phyloP scores from a whole-genome alignment of 768 basidiomycete species.

The Fibroporia radiculosa region DNA sequence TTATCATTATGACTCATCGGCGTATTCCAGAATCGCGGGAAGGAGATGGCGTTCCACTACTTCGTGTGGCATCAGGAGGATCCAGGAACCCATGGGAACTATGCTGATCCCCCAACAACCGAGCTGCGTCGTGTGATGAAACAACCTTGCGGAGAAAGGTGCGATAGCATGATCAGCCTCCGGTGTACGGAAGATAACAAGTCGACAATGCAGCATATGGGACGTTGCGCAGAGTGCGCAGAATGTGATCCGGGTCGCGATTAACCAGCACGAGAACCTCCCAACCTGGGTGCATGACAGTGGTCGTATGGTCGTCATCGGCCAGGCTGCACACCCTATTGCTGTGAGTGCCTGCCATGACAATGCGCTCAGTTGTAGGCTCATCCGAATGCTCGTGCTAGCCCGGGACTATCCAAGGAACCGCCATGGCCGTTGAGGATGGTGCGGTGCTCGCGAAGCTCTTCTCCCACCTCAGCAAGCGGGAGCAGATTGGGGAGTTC shows the following conservation, averaged over 20 bases:
- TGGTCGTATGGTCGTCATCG: conserved; percentile 24
- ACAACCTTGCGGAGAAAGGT: not conserved
- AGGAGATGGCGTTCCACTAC: conserved; percentile 18
- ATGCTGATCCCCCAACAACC: conserved; percentile 1
- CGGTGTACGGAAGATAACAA: not conserved
- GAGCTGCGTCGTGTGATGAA: not conserved
- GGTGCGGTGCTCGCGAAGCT: conserved; percentile 32
- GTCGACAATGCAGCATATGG: not conserved
- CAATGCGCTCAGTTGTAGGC: not conserved
- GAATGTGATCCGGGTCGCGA: conserved; percentile 14
- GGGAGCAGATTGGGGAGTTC: conserved; percentile 24
- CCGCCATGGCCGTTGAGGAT: conserved; percentile 32
- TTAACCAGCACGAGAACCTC: conserved; percentile 16
- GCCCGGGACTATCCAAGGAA: conserved; percentile 26
- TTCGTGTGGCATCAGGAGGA: too few relatives aligned
- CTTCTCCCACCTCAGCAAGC: conserved; percentile 26
- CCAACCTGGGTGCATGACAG: conserved; percentile 28
- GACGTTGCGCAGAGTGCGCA: not conserved
- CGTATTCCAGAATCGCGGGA: conserved; percentile 4
- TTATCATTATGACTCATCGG: not conserved
- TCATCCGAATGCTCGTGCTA: conserved; percentile 2
- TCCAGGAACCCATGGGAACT: conserved; percentile 11
- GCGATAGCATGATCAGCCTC: not conserved
- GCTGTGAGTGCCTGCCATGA: conserved; percentile 17
- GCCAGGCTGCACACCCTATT: conserved; percentile 32